A percentile compares a stretch with the other conserved stretches of the same genome.
Conservation (phyloP, 768 basidiomycete genomes). For the Leccinellum luteum region DNA sequence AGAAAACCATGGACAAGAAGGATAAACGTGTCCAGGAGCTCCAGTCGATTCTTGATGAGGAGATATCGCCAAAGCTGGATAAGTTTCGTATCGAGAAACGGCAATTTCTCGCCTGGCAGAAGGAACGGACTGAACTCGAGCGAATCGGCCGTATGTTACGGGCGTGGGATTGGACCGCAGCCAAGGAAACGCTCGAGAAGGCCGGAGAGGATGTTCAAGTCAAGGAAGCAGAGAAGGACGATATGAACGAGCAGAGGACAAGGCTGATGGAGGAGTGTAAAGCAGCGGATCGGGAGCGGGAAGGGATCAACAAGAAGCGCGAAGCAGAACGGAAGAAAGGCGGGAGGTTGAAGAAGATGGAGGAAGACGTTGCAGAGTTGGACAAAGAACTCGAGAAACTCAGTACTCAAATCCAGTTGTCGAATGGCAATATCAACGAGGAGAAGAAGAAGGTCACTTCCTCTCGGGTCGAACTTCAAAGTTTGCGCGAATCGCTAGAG, state of each 20-base stretch:
- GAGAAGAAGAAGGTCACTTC: constrained; percentile 62
- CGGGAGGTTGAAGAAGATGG: constrained; percentile 84
- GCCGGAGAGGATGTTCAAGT: constrained; percentile 56
- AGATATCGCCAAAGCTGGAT: constrained; percentile 93
- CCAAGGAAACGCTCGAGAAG: constrained; percentile 45
- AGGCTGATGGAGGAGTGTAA: constrained; percentile 52
- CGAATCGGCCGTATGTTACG: constrained; percentile 75
- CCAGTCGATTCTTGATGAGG: constrained; percentile 73
- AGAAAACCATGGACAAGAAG: constrained; percentile 95
- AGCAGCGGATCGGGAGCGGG: constrained; percentile 64
- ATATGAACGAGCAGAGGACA: constrained; percentile 46
- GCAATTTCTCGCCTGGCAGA: constrained; percentile 86
- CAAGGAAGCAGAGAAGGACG: constrained; percentile 48
- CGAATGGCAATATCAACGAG: constrained; percentile 68
- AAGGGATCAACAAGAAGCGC: constrained; percentile 66
- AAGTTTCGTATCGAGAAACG: constrained; percentile 88
- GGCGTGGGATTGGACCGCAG: constrained; percentile 86
- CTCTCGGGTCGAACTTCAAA: constrained; percentile 54
- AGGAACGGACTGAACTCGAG: constrained; percentile 84
- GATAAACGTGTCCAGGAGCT: constrained; percentile 94
- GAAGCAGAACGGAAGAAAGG: constrained; percentile 91
- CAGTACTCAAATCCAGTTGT: constrained; percentile 83
- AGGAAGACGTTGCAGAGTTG: constrained; percentile 73
- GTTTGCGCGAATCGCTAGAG: constrained; percentile 57
- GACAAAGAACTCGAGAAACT: constrained; percentile 82